Base-by-base conservation (phyloP, 176 grass and related monocot species). In the Ampelocalamus luodianensis region DNA sequence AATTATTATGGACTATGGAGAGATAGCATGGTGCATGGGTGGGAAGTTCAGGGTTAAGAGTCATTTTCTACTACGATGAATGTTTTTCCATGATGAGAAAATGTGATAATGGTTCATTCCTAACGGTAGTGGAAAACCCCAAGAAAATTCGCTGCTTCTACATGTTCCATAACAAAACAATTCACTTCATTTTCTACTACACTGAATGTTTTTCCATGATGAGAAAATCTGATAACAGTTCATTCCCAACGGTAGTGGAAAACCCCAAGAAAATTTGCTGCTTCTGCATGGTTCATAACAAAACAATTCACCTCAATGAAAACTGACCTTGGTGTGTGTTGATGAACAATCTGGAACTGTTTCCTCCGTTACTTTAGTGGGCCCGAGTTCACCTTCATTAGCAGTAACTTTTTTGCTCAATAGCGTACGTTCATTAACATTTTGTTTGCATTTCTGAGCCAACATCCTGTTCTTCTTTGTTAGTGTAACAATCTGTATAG, bases 401-500 rank as follows among this genome's bases (percentile, higher is more conserved):
- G 46, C 53, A 81, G 50, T 53, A 81, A 49, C 29, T 36, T 75
- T 90, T 84, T 85, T 65, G 39, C 65, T 85, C 44, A 75, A 49
- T 4, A 53, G 81, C 62, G 23, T 83, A 45, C 22, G 64, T 40
- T 49, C 85, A 5, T 51, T 56, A 74, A 66, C 54, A 65, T 75
- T 93, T 73, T 70, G 59, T 86, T 85, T 95, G 65, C 70, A 90
- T 77, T 89, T 93, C 83, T 95, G 29, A 59, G 79, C 70, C 80
- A 98, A 79, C 53, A 88, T 67, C 62, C 72, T 93, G 81, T 98
- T 98, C 76, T 93, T 98, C 74, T 90, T 93, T 65, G 82, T 88
- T 56, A 92, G 79, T 6, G 80, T 87, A 79, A 89, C 79, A 56
- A 95, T 83, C 89, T 95, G 82, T 63, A 90, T 32, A 74, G 9